Base-by-base conservation (phyloP, 371 early-diverging fungal species). In the Funneliformis caledonium region DNA sequence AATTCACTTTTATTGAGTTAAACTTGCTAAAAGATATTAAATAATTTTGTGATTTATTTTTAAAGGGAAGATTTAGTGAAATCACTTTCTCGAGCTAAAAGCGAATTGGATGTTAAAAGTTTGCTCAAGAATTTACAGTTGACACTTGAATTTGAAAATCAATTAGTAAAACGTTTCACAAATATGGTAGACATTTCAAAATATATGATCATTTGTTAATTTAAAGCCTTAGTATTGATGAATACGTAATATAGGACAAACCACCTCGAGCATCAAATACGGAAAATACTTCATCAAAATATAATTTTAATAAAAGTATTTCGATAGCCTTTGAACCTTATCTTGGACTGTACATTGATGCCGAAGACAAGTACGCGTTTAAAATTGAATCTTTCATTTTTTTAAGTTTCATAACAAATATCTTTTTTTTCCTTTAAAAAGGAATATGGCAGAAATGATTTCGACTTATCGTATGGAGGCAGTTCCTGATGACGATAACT, bases 71-170 rank as follows among this genome's bases (percentile, higher is more conserved):
- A 91, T 80, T 83, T 92, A 70, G 85, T 88, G 42, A 82, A 85
- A 11, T 86, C 92, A 5, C 82, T 94, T 76, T 83, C 87, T 0
- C 87, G 86, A 56, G 73, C 75, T 6, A 76, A 80, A 1, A 89
- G 88, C 16, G 85, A 84, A 6, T 84, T 91, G 8, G 92, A 92
- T 81, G 94, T 95, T 0, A 93, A 93, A 62, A 86, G 87, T 6
- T 85, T 97, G 76, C 84, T 97, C 19, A 87, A 91, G 48, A 93
- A 92, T 0, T 81, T 98, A 67, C 93, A 95, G 52, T 85, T 92
- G 12, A 97, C 98, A 0, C 87, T 95, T 65, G 96, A 96, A 45
- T 98, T 97, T 84, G 98, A 98, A 85, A 84, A 86, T 9, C 96
- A 96, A 83, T 86, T 97, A 8, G 87, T 88, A 45, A 93, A 92